A percentile compares a stretch with the other conserved stretches of the same genome.
These are phyloP conservation scores for Durio zibethinus DNA, from an alignment of 345 rosid genomes.

Conservation along the genomic window DNA sequence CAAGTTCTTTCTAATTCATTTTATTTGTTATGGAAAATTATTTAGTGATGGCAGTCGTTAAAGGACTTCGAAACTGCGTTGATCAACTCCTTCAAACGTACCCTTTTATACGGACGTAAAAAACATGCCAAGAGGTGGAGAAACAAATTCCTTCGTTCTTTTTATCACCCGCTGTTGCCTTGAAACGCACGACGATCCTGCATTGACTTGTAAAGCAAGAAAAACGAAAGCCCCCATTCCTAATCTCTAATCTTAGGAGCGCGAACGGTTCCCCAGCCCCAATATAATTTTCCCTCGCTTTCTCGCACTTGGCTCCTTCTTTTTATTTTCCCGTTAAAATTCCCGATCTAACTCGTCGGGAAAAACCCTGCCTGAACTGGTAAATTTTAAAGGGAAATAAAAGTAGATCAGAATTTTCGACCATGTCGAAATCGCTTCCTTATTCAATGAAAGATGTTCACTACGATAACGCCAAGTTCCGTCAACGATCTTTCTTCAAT, in stretches of 20 bases:
- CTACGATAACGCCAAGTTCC: slow-evolving; percentile 95
- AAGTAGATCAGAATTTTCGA: slow-evolving; percentile 20
- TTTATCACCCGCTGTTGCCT: not conserved
- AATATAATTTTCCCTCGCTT: not conserved
- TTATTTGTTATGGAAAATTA: too few relatives aligned
- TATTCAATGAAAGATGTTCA: slow-evolving; percentile 78
- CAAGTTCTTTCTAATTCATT: too few relatives aligned
- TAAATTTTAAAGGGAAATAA: not conserved
- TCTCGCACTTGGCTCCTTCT: not conserved
- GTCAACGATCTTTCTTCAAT: slow-evolving; percentile 72
- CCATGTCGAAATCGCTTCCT: slow-evolving; percentile 72
- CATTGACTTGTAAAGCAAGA: not conserved
- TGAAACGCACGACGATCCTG: not conserved
- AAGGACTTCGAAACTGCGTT: too few relatives aligned
- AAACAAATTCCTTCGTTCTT: not conserved
- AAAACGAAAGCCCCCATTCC: not conserved
- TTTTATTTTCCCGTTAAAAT: too few relatives aligned
- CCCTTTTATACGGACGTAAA: not conserved
- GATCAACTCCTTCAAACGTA: too few relatives aligned
- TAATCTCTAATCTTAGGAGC: not conserved
- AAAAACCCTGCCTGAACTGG: slow-evolving; percentile 3
- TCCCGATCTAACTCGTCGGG: slow-evolving; percentile 9
- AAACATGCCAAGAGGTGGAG: not conserved
- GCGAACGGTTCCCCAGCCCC: not conserved
- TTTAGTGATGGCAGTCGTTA: too few relatives aligned